Percentiles rank a stretch among this genome's conserved stretches.
These are phyloP conservation scores for Davidsoniella australis DNA, from an alignment of 2,329 filamentous ascomycete species.

Conservation along the genomic window DNA sequence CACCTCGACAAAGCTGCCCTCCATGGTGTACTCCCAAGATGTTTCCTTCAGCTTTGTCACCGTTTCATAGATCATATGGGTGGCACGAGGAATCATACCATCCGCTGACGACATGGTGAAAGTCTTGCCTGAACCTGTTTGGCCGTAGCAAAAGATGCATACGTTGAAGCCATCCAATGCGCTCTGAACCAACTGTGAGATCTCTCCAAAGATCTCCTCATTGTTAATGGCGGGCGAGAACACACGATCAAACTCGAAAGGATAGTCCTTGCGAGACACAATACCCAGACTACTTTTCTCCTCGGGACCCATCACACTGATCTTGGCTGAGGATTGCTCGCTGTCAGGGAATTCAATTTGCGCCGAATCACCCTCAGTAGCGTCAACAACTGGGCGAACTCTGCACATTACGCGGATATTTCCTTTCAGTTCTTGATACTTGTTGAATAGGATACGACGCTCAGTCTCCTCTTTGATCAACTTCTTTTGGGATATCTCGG, in stretches of 20 bases:
- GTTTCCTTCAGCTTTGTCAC: slow-evolving; percentile 71
- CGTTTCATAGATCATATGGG: slow-evolving; percentile 83
- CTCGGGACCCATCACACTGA: slow-evolving; percentile 67
- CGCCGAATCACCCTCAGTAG: slow-evolving; percentile 46
- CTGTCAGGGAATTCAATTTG: slow-evolving; percentile 59
- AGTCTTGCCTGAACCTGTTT: slow-evolving; percentile 94
- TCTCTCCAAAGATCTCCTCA: slow-evolving; percentile 81
- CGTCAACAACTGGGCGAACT: slow-evolving; percentile 56
- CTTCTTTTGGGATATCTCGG: slow-evolving; percentile 58
- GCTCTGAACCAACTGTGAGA: slow-evolving; percentile 90
- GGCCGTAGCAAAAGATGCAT: slow-evolving; percentile 96
- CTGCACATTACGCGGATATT: slow-evolving; percentile 98
- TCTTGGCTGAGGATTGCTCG: slow-evolving; percentile 71
- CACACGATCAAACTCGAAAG: slow-evolving; percentile 85
- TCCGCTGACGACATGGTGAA: slow-evolving; percentile 83
- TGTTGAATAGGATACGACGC: slow-evolving; percentile 84
- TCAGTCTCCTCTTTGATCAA: slow-evolving; percentile 82
- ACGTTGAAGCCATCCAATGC: slow-evolving; percentile 96
- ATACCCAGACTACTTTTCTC: slow-evolving; percentile 67
- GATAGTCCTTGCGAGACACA: slow-evolving; percentile 59
- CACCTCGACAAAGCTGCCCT: slow-evolving; percentile 89
- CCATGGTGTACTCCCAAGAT: slow-evolving; percentile 87
- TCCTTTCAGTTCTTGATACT: slow-evolving; percentile 92
- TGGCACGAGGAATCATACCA: slow-evolving; percentile 89
- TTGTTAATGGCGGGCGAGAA: slow-evolving; percentile 68